phyloP scores from a whole-genome alignment of 140 eudicot genomes.

The Senecio squalidus region DNA sequence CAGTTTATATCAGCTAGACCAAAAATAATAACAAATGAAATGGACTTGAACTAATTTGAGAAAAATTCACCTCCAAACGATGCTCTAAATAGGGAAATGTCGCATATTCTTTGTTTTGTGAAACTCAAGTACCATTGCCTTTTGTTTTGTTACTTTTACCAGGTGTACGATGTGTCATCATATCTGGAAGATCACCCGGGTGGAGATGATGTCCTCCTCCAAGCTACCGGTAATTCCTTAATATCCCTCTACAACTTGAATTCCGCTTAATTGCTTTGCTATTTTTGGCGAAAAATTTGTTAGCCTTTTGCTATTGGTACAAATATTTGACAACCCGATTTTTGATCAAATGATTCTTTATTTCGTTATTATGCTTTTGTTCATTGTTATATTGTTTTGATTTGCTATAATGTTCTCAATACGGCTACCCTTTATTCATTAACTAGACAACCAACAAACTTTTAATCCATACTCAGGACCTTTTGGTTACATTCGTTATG shows the following conservation, averaged over 20 bases:
- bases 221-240: conserved; percentile 61
- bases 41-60: too few relatives aligned
- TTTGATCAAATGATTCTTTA: conserved; percentile 9
- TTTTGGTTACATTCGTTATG: too few relatives aligned
- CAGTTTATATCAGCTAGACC: neutral
- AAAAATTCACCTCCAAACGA: neutral
- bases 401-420: too few relatives aligned
- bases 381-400: neutral
- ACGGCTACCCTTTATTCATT: neutral
- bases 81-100: neutral
- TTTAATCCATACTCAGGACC: too few relatives aligned
- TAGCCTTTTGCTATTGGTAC: neutral
- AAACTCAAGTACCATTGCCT: conserved; percentile 8
- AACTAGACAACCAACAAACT: too few relatives aligned
- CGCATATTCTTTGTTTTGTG: neutral
- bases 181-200: conserved; percentile 97
- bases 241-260: conserved; percentile 7
- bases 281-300: neutral
- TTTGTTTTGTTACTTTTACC: conserved; percentile 29
- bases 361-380: neutral
- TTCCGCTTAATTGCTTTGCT: neutral
- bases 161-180: conserved; percentile 94
- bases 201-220: conserved; percentile 81
- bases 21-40: too few relatives aligned
- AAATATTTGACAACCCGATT: neutral